phyloP scores from a whole-genome alignment of 805 yeast species.

The Saturnispora zaruensis region DNA sequence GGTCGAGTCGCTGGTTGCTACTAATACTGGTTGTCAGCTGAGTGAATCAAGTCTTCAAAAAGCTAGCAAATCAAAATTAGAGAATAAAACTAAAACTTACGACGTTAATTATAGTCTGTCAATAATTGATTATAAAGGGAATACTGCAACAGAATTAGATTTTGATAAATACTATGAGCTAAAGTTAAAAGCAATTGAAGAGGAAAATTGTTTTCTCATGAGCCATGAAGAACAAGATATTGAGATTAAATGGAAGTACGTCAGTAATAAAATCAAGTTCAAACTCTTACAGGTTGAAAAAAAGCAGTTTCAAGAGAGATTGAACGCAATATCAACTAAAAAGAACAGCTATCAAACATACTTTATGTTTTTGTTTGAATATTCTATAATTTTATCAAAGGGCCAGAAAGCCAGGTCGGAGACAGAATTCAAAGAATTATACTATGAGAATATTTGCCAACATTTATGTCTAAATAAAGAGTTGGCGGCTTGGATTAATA shows the following conservation, averaged over 20 bases:
- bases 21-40: background rate
- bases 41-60: background rate
- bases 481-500: background rate
- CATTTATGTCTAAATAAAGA: background rate
- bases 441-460: slow-evolving; percentile 1
- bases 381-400: background rate
- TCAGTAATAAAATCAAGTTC: background rate
- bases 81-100: background rate
- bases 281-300: slow-evolving; percentile 2
- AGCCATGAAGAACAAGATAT: background rate
- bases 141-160: background rate
- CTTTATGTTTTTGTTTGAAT: slow-evolving; percentile 7
- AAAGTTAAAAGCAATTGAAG: background rate
- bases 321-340: background rate
- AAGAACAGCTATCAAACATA: background rate
- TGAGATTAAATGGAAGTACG: slow-evolving; percentile 2
- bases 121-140: background rate
- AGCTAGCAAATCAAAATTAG: background rate
- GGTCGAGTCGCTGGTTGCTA: no score
- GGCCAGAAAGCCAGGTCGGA: background rate
- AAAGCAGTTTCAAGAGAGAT: background rate
- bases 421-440: background rate
- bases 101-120: background rate
- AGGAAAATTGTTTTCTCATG: background rate
- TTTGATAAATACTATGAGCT: background rate